Conservation (phyloP, 495 filamentous ascomycete species). For the Hyaloscypha finlandica region DNA sequence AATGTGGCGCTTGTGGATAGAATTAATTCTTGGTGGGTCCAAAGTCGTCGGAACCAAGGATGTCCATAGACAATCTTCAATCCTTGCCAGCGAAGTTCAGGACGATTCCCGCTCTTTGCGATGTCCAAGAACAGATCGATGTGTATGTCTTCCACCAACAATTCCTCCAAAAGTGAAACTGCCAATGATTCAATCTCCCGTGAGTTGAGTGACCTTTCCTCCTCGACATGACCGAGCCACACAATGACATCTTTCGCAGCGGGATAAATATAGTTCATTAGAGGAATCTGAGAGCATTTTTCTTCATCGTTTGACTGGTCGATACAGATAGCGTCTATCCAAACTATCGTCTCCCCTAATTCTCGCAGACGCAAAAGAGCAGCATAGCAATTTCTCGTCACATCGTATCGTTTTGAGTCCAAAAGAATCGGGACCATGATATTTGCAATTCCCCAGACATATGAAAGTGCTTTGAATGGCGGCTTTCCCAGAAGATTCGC, state of each 20-base stretch:
- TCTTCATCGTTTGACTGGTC: conserved; percentile 33
- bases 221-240: conserved; percentile 8
- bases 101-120: background rate
- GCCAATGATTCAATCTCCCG: background rate
- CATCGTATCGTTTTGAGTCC: background rate
- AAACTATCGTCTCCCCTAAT: conserved; percentile 11
- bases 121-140: background rate
- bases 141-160: background rate
- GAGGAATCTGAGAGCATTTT: conserved; percentile 28
- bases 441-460: background rate
- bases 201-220: background rate
- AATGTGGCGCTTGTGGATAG: background rate
- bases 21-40: background rate
- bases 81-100: background rate
- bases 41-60: background rate
- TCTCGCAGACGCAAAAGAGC: conserved; percentile 9
- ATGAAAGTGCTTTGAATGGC: conserved; percentile 11
- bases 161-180: background rate
- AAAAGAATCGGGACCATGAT: background rate
- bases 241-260: conserved; percentile 30
- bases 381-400: conserved; percentile 8
- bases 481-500: background rate
- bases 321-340: conserved; percentile 38
- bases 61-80: background rate
- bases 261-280: conserved; percentile 34